Evolutionary conservation across 2,329 filamentous ascomycete species (phyloP).

Genomic region (Aspergillus sp.): DNA sequence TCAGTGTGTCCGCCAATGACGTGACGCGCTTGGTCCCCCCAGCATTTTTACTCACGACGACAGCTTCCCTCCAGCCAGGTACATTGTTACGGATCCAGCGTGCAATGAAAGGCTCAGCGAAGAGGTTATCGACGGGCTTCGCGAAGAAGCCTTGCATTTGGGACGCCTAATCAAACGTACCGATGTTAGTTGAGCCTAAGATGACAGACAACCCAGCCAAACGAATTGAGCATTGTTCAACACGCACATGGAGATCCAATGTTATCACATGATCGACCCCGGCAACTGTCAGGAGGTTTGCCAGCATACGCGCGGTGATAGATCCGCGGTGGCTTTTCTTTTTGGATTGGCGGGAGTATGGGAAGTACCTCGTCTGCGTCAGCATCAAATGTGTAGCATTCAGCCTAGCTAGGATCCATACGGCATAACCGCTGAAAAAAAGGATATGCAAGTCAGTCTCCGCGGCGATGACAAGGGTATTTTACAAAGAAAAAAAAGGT

Average conservation of each 20-base stretch:
- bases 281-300: slow-evolving; percentile 89
- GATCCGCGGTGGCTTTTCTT: slow-evolving; percentile 97
- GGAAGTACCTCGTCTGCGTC: slow-evolving; percentile 71
- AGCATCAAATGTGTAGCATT: slow-evolving; percentile 38
- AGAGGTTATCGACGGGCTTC: slow-evolving; percentile 95
- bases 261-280: slow-evolving; percentile 98
- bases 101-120: slow-evolving; percentile 92
- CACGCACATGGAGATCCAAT: slow-evolving; percentile 81
- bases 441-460: slow-evolving; percentile 15
- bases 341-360: slow-evolving; percentile 99
- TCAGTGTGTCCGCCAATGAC: slow-evolving; percentile 90
- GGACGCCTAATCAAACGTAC: slow-evolving; percentile 59
- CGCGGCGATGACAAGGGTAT: background rate
- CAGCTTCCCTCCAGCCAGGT: slow-evolving; percentile 80
- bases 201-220: slow-evolving; percentile 8
- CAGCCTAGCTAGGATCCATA: slow-evolving; percentile 44
- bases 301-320: slow-evolving; percentile 95
- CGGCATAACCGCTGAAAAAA: slow-evolving; percentile 50
- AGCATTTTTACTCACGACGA: slow-evolving; percentile 97
- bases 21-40: slow-evolving; percentile 97
- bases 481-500: slow-evolving; percentile 15
- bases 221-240: slow-evolving; percentile 10
- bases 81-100: slow-evolving; percentile 94
- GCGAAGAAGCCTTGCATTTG: slow-evolving; percentile 99
- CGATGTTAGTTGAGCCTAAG: slow-evolving; percentile 19